Evolutionary conservation across 345 rosid genomes (phyloP).

Genomic region (Eucalyptus rudis): DNA sequence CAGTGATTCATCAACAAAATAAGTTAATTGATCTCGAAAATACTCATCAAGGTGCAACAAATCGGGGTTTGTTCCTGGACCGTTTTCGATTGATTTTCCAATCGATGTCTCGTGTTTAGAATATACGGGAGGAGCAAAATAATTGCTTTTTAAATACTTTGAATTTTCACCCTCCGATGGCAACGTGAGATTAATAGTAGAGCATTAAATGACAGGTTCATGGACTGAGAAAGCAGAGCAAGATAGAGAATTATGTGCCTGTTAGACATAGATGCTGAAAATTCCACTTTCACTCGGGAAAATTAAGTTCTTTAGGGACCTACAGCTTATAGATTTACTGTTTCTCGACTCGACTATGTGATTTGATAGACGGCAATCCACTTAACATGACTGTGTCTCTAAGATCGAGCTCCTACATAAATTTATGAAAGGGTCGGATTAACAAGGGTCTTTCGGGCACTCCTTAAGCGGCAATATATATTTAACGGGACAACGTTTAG

Average conservation of each 20-base stretch:
- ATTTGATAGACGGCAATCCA: not conserved
- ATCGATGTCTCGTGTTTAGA: too few species aligned
- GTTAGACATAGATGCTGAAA: not conserved
- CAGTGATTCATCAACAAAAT: too few species aligned
- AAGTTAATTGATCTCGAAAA: not conserved
- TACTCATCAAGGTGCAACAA: not conserved
- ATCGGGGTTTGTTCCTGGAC: too few species aligned
- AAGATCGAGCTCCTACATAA: not conserved
- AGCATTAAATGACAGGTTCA: too few species aligned
- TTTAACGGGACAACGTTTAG: not conserved
- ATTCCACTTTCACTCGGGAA: not conserved
- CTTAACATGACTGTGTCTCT: not conserved
- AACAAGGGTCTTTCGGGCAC: not conserved
- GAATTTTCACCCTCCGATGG: too few species aligned
- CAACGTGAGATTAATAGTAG: too few species aligned
- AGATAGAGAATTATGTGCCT: not conserved
- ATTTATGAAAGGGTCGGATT: not conserved
- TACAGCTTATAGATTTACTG: not conserved
- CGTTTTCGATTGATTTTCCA: too few species aligned
- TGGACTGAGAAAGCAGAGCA: not conserved
- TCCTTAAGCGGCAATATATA: not conserved
- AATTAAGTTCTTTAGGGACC: not conserved
- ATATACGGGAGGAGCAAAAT: too few species aligned
- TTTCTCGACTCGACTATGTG: not conserved
- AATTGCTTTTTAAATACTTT: too few species aligned